A percentile compares a stretch with the other conserved stretches of the same genome.
phyloP scores from a whole-genome alignment of 495 filamentous ascomycete species.

The Penicillium malachiteum region DNA sequence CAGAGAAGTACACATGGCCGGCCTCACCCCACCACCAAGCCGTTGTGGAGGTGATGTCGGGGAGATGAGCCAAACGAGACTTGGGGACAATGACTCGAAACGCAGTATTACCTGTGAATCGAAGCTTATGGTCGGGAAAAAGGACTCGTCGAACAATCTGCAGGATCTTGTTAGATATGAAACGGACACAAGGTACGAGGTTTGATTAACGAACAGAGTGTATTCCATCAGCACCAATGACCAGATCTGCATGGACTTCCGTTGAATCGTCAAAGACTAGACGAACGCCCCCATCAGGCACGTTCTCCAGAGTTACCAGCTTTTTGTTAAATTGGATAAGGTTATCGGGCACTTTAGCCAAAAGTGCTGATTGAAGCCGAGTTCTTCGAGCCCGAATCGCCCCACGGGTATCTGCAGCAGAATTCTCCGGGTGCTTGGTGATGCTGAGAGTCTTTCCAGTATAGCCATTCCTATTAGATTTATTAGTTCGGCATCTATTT shows the following conservation, averaged over 20 bases:
- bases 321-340: conserved; percentile 41
- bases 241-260: conserved; percentile 40
- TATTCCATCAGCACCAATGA: conserved; percentile 54
- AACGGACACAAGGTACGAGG: not conserved
- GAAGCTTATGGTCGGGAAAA: conserved; percentile 35
- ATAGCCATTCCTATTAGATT: conserved; percentile 16
- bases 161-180: not conserved
- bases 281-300: conserved; percentile 25
- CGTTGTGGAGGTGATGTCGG: conserved; percentile 37
- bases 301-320: conserved; percentile 29
- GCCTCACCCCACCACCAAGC: conserved; percentile 48
- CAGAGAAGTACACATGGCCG: conserved; percentile 45
- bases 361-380: conserved; percentile 40
- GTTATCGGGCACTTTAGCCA: conserved; percentile 34
- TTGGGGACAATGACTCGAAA: conserved; percentile 36
- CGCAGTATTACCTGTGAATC: conserved; percentile 40
- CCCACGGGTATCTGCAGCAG: conserved; percentile 10
- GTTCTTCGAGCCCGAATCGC: conserved; percentile 36
- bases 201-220: conserved; percentile 38
- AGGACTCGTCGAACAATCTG: conserved; percentile 11
- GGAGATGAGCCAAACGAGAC: conserved; percentile 25
- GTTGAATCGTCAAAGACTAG: conserved; percentile 36
- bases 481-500: not conserved
- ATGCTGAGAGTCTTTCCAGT: conserved; percentile 17
- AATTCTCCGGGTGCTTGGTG: conserved; percentile 13